Evolutionary conservation across 2,329 filamentous ascomycete species (phyloP), one percentile per base, ranked within the genome.

Genomic region (Didymella sp.): DNA sequence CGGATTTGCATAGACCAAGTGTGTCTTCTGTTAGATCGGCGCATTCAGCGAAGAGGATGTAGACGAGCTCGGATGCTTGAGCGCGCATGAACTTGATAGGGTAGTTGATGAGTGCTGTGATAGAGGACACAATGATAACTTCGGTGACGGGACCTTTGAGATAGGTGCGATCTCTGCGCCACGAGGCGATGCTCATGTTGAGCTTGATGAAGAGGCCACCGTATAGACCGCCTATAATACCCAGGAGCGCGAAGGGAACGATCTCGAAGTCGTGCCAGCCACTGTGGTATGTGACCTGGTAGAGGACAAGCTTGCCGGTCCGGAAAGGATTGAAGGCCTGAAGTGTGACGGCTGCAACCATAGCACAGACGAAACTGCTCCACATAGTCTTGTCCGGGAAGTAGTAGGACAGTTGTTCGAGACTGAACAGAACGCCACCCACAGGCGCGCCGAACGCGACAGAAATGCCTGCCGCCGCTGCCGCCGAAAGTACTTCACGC

Each of bases 381-480:
- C 95, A 99, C 95, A 99, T 98, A 9, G 95, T 98, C 77, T 98
- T 98, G 78, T 98, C 94, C 0, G 95, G 94, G 67, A 98, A 98
- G 76, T 97, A 98, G 75, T 97, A 98, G 0, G 92, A 96, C 2
- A 98, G 81, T 84, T 96, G 92, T 85, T 90, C 94, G n/a, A 98
- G 85, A 77, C 91, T 96, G 80, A 98, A 98, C 19, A 98, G 80
- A 21, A 98, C 94, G 43, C 94, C 94, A 11, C 94, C 95, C 53
- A 98, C 96, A 8, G 93, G 93, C 6, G 93, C 91, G 27, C 93
- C 93, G 74, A 97, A 97, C 41, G 93, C 93, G 25, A 97, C 93
- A 1, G 92, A 96, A 37, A 97, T 96, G 35, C 93, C 93, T 6
- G 92, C 91, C 3, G 93, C 92, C 0, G 95, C 92, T 0, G 95